Evolutionary conservation across 2,329 filamentous ascomycete species (phyloP).

Genomic region (Trematosphaeria pertusa): DNA sequence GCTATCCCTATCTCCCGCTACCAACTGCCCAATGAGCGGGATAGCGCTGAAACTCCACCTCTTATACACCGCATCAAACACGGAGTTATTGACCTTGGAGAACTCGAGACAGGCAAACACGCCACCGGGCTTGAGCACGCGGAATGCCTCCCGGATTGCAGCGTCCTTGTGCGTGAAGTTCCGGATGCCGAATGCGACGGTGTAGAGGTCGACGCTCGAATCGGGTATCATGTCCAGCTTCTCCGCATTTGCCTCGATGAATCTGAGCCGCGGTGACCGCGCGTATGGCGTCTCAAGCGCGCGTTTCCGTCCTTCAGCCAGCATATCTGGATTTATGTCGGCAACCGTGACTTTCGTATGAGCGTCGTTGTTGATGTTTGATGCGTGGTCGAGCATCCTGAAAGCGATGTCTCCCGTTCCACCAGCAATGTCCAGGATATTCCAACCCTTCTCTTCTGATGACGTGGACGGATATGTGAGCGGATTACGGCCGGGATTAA

Average conservation of each 20-base stretch:
- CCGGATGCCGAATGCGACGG: conserved; percentile 94
- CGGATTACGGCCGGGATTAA: conserved; percentile 77
- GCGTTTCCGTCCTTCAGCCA: conserved; percentile 84
- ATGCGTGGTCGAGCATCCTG: conserved; percentile 89
- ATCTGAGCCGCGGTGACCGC: conserved; percentile 63
- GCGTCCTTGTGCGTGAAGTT: conserved; percentile 94
- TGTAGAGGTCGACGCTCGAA: conserved; percentile 89
- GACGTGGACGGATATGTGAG: conserved; percentile 52
- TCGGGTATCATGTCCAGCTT: conserved; percentile 70
- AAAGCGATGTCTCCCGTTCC: conserved; percentile 98
- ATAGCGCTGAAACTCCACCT: conserved; percentile 95
- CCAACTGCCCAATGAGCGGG: conserved; percentile 91
- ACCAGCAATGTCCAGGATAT: conserved; percentile 93
- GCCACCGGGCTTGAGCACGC: conserved; percentile 91
- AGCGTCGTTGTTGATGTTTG: conserved; percentile 78
- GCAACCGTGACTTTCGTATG: conserved; percentile 86
- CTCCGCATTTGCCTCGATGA: conserved; percentile 92
- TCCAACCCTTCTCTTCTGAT: conserved; percentile 59
- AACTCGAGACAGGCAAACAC: conserved; percentile 98
- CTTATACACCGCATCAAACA: conserved; percentile 90
- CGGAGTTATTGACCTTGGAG: conserved; percentile 77
- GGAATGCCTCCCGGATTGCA: conserved; percentile 81
- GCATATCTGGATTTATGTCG: conserved; percentile 96
- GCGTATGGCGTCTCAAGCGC: conserved; percentile 69
- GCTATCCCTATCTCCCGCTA: conserved; percentile 91